Conservation (phyloP, 306 rosid species). For the Potentilla sterilis region DNA sequence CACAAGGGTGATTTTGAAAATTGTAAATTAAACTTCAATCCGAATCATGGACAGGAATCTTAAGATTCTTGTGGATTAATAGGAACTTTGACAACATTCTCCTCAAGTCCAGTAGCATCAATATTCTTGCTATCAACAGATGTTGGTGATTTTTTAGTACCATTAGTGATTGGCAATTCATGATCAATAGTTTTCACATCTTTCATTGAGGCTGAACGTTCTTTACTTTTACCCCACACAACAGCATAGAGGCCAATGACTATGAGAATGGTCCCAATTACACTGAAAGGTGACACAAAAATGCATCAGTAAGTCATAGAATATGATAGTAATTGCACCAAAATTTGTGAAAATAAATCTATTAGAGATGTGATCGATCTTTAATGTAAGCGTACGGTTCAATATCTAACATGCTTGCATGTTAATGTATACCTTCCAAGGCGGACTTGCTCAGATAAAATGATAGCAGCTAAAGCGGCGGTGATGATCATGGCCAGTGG, state of each 20-base stretch:
- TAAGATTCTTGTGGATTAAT: conserved; percentile 14
- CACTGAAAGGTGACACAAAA: conserved; percentile 31
- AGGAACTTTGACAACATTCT: conserved; percentile 10
- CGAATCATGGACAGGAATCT: background rate
- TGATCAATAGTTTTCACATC: conserved; percentile 36
- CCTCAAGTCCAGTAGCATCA: conserved; percentile 29
- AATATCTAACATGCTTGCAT: background rate
- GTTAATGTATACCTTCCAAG: conserved; percentile 65
- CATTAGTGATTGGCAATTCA: conserved; percentile 58
- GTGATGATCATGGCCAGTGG: conserved; percentile 95
- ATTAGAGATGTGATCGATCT: background rate
- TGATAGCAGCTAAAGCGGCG: conserved; percentile 69
- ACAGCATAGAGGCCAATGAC: conserved; percentile 85
- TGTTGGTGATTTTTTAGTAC: conserved; percentile 27
- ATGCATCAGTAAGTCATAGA: background rate
- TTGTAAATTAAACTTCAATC: background rate
- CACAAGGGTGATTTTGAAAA: conserved; percentile 7
- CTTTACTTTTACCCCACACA: conserved; percentile 97
- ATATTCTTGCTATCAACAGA: conserved; percentile 24
- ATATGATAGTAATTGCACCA: background rate
- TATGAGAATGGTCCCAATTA: conserved; percentile 79
- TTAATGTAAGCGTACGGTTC: background rate
- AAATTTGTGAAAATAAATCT: background rate
- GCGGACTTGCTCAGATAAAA: conserved; percentile 74
- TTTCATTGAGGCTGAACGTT: conserved; percentile 25